A percentile compares a stretch with the other conserved stretches of the same genome.
These are phyloP conservation scores for Boletus rubroflammeus DNA, from an alignment of 768 basidiomycete species.

Conservation along the genomic window DNA sequence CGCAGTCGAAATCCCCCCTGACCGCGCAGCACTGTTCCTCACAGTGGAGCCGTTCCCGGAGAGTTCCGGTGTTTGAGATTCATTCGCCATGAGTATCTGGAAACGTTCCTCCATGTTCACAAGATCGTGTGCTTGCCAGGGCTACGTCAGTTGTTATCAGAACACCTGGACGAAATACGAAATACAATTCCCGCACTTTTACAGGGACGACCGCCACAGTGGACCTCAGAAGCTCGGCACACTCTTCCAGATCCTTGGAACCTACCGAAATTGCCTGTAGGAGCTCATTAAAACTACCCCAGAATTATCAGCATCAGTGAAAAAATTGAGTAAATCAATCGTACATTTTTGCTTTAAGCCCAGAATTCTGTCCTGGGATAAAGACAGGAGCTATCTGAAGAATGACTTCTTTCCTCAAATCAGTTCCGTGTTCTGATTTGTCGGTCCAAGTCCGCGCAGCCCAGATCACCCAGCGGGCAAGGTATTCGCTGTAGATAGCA, in stretches of 20 bases:
- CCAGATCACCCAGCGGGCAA: constrained; percentile 74
- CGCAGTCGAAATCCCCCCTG: constrained; percentile 1
- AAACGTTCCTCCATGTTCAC: constrained; percentile 55
- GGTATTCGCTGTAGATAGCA: constrained; percentile 50
- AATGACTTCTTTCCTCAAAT: constrained; percentile 46
- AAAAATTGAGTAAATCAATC: background rate
- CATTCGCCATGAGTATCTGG: constrained; percentile 30
- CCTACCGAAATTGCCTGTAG: constrained; percentile 19
- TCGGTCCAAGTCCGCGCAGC: constrained; percentile 40
- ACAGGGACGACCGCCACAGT: background rate
- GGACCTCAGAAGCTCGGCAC: constrained; percentile 17
- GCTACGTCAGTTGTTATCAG: constrained; percentile 29
- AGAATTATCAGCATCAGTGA: constrained; percentile 6
- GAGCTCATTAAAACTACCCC: constrained; percentile 21
- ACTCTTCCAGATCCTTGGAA: constrained; percentile 16
- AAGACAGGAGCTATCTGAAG: constrained; percentile 46
- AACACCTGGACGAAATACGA: background rate
- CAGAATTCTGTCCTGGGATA: constrained; percentile 35
- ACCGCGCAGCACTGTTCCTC: background rate
- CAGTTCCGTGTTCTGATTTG: constrained; percentile 32
- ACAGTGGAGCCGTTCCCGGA: background rate
- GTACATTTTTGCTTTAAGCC: constrained; percentile 35
- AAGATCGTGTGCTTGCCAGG: constrained; percentile 51
- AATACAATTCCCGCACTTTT: constrained; percentile 14
- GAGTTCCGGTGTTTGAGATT: background rate